Evolutionary conservation across 2,329 filamentous ascomycete species (phyloP), one percentile per base, ranked within the genome.

Genomic region (Aotearoamyces nothofagi): DNA sequence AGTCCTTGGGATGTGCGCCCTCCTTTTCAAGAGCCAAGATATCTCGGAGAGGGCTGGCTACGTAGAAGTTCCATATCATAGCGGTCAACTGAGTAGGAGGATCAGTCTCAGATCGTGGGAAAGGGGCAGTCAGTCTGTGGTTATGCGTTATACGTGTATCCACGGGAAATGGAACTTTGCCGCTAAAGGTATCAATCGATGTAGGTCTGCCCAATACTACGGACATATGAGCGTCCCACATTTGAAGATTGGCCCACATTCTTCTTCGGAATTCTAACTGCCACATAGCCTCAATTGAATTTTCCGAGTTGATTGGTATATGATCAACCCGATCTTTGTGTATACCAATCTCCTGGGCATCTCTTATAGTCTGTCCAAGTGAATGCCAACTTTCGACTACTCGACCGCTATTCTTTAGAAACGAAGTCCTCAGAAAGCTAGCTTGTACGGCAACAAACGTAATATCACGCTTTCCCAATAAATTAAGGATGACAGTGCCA

Each of bases 261-360:
- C 59, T 59, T 25, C 69, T 56, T 27, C 69, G 55, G 20, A 61
- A 54, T 43, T 75, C 61, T 14, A 70, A 58, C 26, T 58, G 50
- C 70, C 70, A 75, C 38, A 70, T 56, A 33, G 65, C 69, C 34
- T 67, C 60, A 10, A 71, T 48, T 2, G 62, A 49, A 17, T 59
- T 57, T 33, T 66, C 64, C 4, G 58, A 46, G 22, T 56, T 58
- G 22, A 57, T 49, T 3, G 63, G 60, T 27, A 58, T 58, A 0
- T 64, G 64, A 36, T 70, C 65, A 15, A 61, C 48, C 19, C 52
- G 56, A 36, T 67, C 61, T 9, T 61, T 57, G 38, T 76, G 50
- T 40, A 76, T 52, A 9, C 69, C 70, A 22, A 75, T 60, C 39
- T 74, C 69, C 42, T 75, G 69, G 0, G 67, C 70, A 42, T 75